Evolutionary conservation across 176 grass and related monocot genomes (phyloP).

Genomic region (Pharus latifolius): DNA sequence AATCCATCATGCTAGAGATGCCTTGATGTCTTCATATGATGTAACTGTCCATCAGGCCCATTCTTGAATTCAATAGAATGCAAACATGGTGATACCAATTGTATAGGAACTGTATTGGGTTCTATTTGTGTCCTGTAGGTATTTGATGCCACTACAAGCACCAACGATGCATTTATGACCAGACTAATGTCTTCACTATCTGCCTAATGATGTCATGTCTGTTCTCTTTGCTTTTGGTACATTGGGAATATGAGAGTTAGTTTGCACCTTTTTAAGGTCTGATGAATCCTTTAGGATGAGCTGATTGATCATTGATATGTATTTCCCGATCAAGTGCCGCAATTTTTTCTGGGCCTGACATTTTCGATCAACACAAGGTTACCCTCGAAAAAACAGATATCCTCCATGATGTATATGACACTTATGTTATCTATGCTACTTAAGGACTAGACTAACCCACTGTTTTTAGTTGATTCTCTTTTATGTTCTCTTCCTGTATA

Average conservation of each 20-base stretch:
- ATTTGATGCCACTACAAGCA: neutral
- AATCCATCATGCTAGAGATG: neutral
- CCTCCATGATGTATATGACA: too few relatives aligned
- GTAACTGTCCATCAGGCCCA: neutral
- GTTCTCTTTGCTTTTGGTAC: neutral
- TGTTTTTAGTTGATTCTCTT: neutral
- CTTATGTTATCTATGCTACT: too few relatives aligned
- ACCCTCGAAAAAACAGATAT: too few relatives aligned
- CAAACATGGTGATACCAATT: neutral
- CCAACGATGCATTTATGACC: neutral
- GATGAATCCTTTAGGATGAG: too few relatives aligned
- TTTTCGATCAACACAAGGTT: too few relatives aligned
- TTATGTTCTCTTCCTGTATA: conserved; percentile 22
- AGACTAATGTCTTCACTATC: neutral
- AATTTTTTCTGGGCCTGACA: too few relatives aligned
- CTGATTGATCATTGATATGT: too few relatives aligned
- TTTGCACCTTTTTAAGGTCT: too few relatives aligned
- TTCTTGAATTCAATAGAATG: neutral
- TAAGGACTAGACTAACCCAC: too few relatives aligned
- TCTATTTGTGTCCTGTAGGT: neutral
- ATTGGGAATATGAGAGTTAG: too few relatives aligned
- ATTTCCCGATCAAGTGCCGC: too few relatives aligned
- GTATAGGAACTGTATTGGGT: too few relatives aligned
- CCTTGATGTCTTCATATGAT: neutral
- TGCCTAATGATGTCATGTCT: neutral